Evolutionary conservation across 345 rosid genomes (phyloP).

Genomic region (Brassica nigra): DNA sequence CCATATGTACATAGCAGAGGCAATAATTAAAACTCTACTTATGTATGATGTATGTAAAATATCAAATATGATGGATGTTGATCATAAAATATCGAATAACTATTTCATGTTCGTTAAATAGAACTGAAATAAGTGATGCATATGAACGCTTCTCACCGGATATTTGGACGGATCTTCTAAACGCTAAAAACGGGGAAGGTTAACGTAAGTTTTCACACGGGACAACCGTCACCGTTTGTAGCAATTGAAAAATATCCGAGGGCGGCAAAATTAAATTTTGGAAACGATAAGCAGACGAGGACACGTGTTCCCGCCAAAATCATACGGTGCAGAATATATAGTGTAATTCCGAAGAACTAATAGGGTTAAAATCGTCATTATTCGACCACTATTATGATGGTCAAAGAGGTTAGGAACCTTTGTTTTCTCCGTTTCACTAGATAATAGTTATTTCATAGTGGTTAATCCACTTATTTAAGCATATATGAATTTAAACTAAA

Average conservation of each 20-base stretch:
- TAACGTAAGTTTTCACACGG: too few relatives aligned
- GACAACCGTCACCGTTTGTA: background rate
- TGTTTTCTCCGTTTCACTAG: too few relatives aligned
- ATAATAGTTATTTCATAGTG: too few relatives aligned
- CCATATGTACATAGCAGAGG: background rate
- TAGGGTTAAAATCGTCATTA: constrained; percentile 27
- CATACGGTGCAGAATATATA: background rate
- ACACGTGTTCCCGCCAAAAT: constrained; percentile 10
- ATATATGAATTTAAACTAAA: too few relatives aligned
- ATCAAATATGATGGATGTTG: background rate
- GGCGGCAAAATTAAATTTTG: constrained; percentile 9
- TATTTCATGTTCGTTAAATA: background rate
- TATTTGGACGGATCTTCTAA: background rate
- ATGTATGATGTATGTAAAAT: background rate
- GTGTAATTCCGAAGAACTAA: background rate
- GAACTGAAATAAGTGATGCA: background rate
- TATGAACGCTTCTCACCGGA: background rate
- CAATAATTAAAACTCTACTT: background rate
- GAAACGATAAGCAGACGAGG: background rate
- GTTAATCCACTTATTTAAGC: too few relatives aligned
- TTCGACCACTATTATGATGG: too few relatives aligned
- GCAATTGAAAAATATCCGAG: background rate
- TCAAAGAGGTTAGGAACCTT: too few relatives aligned
- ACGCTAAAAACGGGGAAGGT: too few relatives aligned
- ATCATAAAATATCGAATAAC: background rate